Base-by-base conservation (phyloP, 345 rosid genomes). In the Abelmoschus esculentus region DNA sequence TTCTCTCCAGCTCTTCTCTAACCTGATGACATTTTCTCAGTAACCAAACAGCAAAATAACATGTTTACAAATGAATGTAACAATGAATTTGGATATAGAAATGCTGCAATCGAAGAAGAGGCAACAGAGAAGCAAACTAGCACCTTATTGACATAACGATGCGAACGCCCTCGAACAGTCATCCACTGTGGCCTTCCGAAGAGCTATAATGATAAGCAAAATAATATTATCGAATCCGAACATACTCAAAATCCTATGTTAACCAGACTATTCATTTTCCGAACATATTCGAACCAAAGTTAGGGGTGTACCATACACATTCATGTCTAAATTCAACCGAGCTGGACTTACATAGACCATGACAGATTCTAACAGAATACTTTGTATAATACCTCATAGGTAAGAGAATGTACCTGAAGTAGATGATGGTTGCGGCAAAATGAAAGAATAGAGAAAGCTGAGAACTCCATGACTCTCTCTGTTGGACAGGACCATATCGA, bases 141-240 rank as follows among this genome's bases (percentile, higher is more conserved):
- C 53, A 89, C 98, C 92, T 86, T 89, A 36, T 84, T 78, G 49
- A 91, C 88, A 68, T 88, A 93, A 52, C 79, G 60, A 76, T 83
- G 95, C 0, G 98, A 93, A 66, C 92, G 85, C 67, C 83, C 19
- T 59, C 75, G 78, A 50, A 93, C 92, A 18, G 96, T 91, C 40
- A 93, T 87, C 98, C 96, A 93, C 62, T 88, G 97, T 53, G 97
- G 98, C 38, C 95, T 85, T 40, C 97, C 96, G 74, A 88, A 83
- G 68, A 93, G 80, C 98, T 93, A 79, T 66, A 76, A 1, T 36
- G 32, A 52, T 7, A 9, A 75, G 10, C n/a, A 31, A 65, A 36
- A 40, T 54, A 17, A 56, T 12, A 60, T 19, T 4, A 59, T 14
- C 18, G 6, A 59, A 34, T 14, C 19, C 6, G 3, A 3, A 22